These are phyloP conservation scores for Kernera saxatilis DNA, from an alignment of 345 rosid species.

Conservation along the genomic window DNA sequence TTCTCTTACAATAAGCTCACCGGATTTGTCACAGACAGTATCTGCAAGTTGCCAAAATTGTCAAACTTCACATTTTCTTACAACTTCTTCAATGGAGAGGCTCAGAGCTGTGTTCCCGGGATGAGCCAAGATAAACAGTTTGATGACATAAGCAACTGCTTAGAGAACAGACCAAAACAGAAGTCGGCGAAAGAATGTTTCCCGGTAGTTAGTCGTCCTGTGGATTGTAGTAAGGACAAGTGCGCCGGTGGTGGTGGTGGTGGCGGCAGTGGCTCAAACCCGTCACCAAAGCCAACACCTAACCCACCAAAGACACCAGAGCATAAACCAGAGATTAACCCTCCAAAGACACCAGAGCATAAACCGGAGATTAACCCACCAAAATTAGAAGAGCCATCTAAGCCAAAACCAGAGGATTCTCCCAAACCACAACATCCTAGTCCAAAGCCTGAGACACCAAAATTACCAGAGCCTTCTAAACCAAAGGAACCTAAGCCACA, in stretches of 20 bases:
- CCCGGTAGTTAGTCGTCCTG: slow-evolving; percentile 35
- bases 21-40: slow-evolving; percentile 46
- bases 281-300: slow-evolving; percentile 29
- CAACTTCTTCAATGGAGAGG: slow-evolving; percentile 61
- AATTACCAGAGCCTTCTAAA: slow-evolving; percentile 22
- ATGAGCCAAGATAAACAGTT: slow-evolving; percentile 28
- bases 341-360: slow-evolving; percentile 23
- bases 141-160: slow-evolving; percentile 45
- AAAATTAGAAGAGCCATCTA: slow-evolving; percentile 1
- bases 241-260: slow-evolving; percentile 33
- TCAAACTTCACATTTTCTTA: slow-evolving; percentile 51
- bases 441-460: slow-evolving; percentile 11
- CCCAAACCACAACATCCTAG: slow-evolving; percentile 13
- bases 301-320: slow-evolving; percentile 20
- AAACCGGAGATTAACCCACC: slow-evolving; percentile 19
- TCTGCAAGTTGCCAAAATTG: slow-evolving; percentile 58
- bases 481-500: slow-evolving; percentile 18
- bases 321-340: not conserved
- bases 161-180: slow-evolving; percentile 44
- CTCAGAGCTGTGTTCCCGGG: slow-evolving; percentile 38
- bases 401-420: slow-evolving; percentile 17
- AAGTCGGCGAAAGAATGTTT: slow-evolving; percentile 38
- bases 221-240: slow-evolving; percentile 46
- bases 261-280: slow-evolving; percentile 7
- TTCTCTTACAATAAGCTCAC: slow-evolving; percentile 51